Conservation (phyloP, 768 basidiomycete species). For the Trametopsis cervina region DNA sequence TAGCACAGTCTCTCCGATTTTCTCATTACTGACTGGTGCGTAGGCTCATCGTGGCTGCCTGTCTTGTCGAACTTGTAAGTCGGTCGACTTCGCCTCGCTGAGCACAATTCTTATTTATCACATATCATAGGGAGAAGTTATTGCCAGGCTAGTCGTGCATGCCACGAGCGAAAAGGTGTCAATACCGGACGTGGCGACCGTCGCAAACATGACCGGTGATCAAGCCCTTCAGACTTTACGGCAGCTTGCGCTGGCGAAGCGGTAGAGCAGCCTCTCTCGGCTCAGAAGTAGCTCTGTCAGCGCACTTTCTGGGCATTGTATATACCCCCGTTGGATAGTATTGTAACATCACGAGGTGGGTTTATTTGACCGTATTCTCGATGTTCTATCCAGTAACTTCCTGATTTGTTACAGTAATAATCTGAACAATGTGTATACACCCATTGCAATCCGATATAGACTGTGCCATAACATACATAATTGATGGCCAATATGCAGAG, state of each 20-base stretch:
- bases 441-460: no score
- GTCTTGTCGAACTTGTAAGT: conserved; percentile 79
- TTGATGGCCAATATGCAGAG: no score
- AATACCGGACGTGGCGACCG: conserved; percentile 6
- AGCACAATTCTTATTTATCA: not conserved
- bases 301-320: not conserved
- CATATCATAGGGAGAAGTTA: conserved; percentile 60
- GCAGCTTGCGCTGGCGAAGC: conserved; percentile 3
- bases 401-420: no score
- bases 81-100: not conserved
- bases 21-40: conserved; percentile 29
- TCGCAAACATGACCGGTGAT: conserved; percentile 10
- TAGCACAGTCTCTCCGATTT: conserved; percentile 37
- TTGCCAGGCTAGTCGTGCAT: conserved; percentile 72
- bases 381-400: no score
- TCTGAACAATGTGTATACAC: no score
- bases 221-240: conserved; percentile 6
- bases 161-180: conserved; percentile 28
- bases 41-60: conserved; percentile 86
- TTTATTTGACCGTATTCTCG: not conserved
- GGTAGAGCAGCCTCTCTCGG: not conserved
- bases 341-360: not conserved
- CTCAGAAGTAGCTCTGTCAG: not conserved
- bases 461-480: no score
- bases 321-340: not conserved